phyloP scores from a whole-genome alignment of 2,329 filamentous ascomycete species.

The Spiromastix sp. region DNA sequence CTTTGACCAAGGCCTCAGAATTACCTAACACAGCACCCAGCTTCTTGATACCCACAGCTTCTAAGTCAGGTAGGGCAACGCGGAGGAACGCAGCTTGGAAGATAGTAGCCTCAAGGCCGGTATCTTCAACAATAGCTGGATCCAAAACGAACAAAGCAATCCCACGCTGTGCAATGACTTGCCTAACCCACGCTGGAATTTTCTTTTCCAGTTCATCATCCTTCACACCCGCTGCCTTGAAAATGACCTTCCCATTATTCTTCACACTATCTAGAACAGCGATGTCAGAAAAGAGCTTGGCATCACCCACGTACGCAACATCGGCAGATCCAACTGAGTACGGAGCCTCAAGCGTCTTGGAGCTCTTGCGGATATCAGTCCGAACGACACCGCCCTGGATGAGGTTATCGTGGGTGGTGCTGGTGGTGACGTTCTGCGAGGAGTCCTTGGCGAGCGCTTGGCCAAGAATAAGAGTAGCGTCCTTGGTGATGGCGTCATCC shows the following conservation, averaged over 20 bases:
- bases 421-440: conserved; percentile 50
- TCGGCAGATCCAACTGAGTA: conserved; percentile 74
- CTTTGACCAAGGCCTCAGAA: conserved; percentile 51
- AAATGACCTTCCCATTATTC: conserved; percentile 58
- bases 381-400: conserved; percentile 67
- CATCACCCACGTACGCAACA: conserved; percentile 65
- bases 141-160: conserved; percentile 69
- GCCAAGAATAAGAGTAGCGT: conserved; percentile 53
- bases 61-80: conserved; percentile 57
- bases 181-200: conserved; percentile 59
- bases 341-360: conserved; percentile 72
- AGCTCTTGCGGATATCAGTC: conserved; percentile 74
- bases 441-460: conserved; percentile 52
- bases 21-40: conserved; percentile 52
- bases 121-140: conserved; percentile 53
- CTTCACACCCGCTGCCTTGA: conserved; percentile 71
- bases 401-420: conserved; percentile 51
- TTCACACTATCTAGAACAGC: conserved; percentile 63
- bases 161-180: conserved; percentile 58
- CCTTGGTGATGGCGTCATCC: conserved; percentile 59
- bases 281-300: conserved; percentile 69
- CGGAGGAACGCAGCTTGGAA: conserved; percentile 76
- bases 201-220: conserved; percentile 84
- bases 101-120: conserved; percentile 58
- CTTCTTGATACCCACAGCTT: conserved; percentile 55